Conservation (phyloP, 805 yeast species). For the Myxozyma mucilagina region DNA sequence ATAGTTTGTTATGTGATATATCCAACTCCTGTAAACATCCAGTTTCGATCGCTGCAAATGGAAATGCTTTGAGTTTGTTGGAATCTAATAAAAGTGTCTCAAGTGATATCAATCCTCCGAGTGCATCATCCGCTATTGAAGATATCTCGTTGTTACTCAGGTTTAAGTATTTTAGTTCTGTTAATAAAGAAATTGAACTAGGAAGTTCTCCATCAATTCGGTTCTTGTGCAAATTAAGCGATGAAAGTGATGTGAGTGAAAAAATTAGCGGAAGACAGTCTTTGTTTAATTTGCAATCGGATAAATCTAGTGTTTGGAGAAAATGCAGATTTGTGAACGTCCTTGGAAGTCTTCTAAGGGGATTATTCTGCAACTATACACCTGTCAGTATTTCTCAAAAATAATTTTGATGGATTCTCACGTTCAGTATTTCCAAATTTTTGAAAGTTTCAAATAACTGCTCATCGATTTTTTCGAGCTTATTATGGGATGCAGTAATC, state of each 20-base stretch:
- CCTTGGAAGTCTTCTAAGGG: constrained; percentile 17
- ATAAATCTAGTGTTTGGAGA: constrained; percentile 6
- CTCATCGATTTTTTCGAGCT: constrained; percentile 18
- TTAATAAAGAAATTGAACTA: constrained; percentile 3
- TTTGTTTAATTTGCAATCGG: constrained; percentile 19
- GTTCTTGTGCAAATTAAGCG: constrained; percentile 22
- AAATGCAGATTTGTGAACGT: constrained; percentile 1
- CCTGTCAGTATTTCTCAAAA: not conserved
- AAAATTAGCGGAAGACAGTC: constrained; percentile 7
- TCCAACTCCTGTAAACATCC: constrained; percentile 14
- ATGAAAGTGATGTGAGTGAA: constrained; percentile 9
- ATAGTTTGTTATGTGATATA: constrained; percentile 18
- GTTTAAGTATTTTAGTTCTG: constrained; percentile 10
- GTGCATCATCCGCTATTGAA: constrained; percentile 4
- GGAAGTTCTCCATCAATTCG: constrained; percentile 26
- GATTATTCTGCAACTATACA: constrained; percentile 18
- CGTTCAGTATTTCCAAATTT: constrained; percentile 12
- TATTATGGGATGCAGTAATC: constrained; percentile 10
- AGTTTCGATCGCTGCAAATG: constrained; percentile 17
- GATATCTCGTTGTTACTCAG: constrained; percentile 20
- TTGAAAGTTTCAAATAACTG: constrained; percentile 1
- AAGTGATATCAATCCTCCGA: constrained; percentile 10
- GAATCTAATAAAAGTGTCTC: constrained; percentile 1
- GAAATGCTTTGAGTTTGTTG: constrained; percentile 22
- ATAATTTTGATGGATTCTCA: no score